Evolutionary conservation across 257 asterid genomes (phyloP).

Genomic region (Parsonsia alboflavescens): DNA sequence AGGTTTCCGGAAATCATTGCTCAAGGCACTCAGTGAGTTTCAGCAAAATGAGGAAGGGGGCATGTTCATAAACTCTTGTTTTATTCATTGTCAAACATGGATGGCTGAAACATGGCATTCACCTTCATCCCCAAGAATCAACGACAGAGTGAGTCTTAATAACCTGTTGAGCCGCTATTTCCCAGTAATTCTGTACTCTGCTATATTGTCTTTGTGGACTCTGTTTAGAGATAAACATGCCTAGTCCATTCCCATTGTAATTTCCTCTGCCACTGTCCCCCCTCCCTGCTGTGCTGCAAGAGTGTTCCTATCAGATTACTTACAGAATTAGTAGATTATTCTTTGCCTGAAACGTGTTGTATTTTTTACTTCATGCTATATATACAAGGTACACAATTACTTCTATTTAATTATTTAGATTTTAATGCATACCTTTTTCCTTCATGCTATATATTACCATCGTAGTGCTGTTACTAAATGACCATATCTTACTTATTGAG

Average conservation of each 20-base stretch:
- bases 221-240: neutral
- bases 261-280: neutral
- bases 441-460: neutral
- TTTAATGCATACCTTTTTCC: neutral
- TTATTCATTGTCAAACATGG: conserved; percentile 86
- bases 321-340: neutral
- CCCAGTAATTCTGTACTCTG: too few species aligned
- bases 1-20: conserved; percentile 75
- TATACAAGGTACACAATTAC: too few species aligned
- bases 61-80: conserved; percentile 79
- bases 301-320: neutral
- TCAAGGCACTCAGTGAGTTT: conserved; percentile 44
- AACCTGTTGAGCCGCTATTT: neutral
- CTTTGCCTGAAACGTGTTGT: neutral
- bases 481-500: conserved; percentile 14
- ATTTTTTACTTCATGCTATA: too few species aligned
- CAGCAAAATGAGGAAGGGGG: conserved; percentile 53
- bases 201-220: neutral
- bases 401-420: neutral
- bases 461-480: neutral
- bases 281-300: neutral
- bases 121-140: conserved; percentile 74
- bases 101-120: conserved; percentile 83
- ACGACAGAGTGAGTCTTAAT: conserved; percentile 51
- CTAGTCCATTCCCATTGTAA: neutral